Base-by-base conservation (phyloP, 768 basidiomycete species). In the Clavulina sp. region DNA sequence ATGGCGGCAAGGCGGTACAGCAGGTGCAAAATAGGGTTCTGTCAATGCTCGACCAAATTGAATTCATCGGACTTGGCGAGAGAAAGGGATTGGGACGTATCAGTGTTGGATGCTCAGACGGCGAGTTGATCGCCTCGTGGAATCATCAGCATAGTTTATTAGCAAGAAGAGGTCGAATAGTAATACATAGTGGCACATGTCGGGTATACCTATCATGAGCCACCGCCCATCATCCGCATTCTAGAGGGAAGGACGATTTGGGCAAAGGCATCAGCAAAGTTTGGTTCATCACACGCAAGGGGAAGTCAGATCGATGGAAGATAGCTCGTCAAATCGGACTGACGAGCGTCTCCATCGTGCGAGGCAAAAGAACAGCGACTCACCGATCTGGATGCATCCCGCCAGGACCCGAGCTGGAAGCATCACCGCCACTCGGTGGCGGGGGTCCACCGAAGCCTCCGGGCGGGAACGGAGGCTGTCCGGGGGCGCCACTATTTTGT, bases 401-500 rank as follows among this genome's bases (percentile, higher is more conserved):
- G 24, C 43, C 24, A 26, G 43, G 43, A 26, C 43, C 43, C 9
- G 24, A 13, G 13, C 13, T 13, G 43, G 43, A 24, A 9, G 43
- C 13, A 28, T 16, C 9, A 13, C 16, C 9, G 26, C 24, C 24
- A 13, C 43, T 46, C 13, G 71, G 70, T 32, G 71, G 73, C 3
- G 57, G 57, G 6, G 55, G 54, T 49, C 73, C 69, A 46, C 36
- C 44, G 9, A 44, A 50, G 48, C 32, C 34, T 9, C 48, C 48
- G 21, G 50, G 50, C 40, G 33, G 51, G 34, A 38, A 41, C 41
- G 30, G 30, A 26, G 52, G 52, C n/a, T 52, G 53, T 4, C 23
- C 51, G 38, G 5, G n/a, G 4, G 36, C 50, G n/a, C 33, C 33
- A 62, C 69, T 64, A 28, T 73, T 74, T 58, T 68, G 70, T 21